These are phyloP conservation scores for Dactylellina haptotyla DNA, from an alignment of 2,329 filamentous ascomycete species.

Conservation along the genomic window DNA sequence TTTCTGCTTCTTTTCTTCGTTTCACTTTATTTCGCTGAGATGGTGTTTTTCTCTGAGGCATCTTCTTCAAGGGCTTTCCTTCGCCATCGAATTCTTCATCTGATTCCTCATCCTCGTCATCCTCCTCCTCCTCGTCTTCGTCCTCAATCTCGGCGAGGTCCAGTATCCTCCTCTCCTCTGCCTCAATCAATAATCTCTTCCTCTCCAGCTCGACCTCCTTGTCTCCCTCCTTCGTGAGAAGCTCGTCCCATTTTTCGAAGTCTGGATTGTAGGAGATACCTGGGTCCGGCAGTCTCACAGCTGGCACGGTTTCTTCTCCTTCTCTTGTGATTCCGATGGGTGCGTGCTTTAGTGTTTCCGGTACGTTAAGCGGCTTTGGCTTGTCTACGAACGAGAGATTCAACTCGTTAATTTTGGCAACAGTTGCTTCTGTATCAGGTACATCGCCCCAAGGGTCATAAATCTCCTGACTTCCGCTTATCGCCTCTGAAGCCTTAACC, in stretches of 20 bases:
- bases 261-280: constrained; percentile 93
- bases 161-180: constrained; percentile 60
- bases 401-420: constrained; percentile 63
- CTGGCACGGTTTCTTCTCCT: constrained; percentile 77
- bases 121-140: constrained; percentile 84
- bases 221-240: constrained; percentile 76
- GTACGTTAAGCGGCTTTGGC: constrained; percentile 74
- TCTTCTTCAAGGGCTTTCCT: constrained; percentile 68
- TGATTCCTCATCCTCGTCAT: constrained; percentile 76
- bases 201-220: constrained; percentile 57
- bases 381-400: constrained; percentile 72
- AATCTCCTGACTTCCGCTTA: constrained; percentile 67
- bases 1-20: constrained; percentile 86
- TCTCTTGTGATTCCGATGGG: constrained; percentile 84
- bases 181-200: constrained; percentile 56
- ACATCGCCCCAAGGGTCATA: constrained; percentile 82
- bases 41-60: constrained; percentile 70
- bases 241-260: constrained; percentile 83
- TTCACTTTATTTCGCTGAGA: constrained; percentile 87
- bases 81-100: constrained; percentile 58
- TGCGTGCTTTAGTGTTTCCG: constrained; percentile 77
- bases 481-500: constrained; percentile 62
- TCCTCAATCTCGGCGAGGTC: constrained; percentile 67
- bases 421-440: constrained; percentile 57
- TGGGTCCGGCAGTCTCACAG: constrained; percentile 80